Percentiles rank a stretch among this genome's conserved stretches.
phyloP scores from a whole-genome alignment of 1,284 basidiomycete genomes.

The Ganoderma lucidum region DNA sequence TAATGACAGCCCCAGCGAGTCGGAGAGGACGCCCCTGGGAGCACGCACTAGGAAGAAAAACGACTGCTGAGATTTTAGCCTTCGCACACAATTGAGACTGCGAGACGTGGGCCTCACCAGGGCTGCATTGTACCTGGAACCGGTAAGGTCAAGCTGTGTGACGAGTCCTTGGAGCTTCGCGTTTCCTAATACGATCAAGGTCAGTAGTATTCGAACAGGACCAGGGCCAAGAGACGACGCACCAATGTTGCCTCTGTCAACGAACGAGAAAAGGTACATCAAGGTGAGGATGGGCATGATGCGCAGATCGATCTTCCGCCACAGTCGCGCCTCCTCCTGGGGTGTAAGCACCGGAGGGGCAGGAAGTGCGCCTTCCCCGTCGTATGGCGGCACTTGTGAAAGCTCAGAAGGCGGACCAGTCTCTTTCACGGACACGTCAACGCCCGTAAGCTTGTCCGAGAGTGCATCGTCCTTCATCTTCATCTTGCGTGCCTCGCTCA shows the following conservation, averaged over 20 bases:
- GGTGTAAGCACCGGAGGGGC: conserved; percentile 10
- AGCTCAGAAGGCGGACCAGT: background rate
- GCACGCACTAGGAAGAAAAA: conserved; percentile 70
- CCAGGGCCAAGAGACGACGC: conserved; percentile 20
- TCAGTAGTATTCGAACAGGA: background rate
- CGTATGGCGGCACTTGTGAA: background rate
- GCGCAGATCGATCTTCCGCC: conserved; percentile 37
- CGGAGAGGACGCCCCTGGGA: background rate
- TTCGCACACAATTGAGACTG: background rate
- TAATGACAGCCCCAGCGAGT: background rate
- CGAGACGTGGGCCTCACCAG: conserved; percentile 49
- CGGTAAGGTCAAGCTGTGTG: conserved; percentile 60
- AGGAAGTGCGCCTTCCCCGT: background rate
- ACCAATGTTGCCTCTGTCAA: conserved; percentile 42
- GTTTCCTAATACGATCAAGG: conserved; percentile 53
- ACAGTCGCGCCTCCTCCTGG: conserved; percentile 24
- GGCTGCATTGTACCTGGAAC: conserved; percentile 69
- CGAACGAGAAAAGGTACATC: conserved; percentile 46
- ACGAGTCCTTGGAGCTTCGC: conserved; percentile 67
- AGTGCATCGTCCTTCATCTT: background rate
- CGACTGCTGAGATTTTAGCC: conserved; percentile 48
- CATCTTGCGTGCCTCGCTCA: background rate
- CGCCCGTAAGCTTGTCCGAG: background rate
- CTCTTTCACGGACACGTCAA: background rate
- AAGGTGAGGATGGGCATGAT: conserved; percentile 49